phyloP scores from a whole-genome alignment of 225 moss, liverwort and hornwort genomes.

The Ulota crispa region DNA sequence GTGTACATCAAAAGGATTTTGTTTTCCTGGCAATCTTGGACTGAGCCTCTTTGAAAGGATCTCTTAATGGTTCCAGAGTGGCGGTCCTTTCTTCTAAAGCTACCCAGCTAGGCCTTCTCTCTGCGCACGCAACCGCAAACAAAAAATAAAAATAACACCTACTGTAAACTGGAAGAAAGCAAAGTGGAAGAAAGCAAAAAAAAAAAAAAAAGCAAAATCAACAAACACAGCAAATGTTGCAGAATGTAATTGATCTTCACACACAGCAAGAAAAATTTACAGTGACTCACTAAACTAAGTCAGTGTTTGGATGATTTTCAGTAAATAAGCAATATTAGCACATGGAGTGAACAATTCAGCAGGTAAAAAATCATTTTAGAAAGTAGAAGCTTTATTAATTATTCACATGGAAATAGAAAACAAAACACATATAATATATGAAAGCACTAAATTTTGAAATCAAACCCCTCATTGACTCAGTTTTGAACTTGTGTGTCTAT shows the following conservation, averaged over 20 bases:
- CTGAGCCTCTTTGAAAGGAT: neutral
- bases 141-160: conserved; percentile 20
- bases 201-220: neutral
- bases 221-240: neutral
- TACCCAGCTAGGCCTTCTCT: conserved; percentile 43
- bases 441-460: too few relatives aligned
- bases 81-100: conserved; percentile 35
- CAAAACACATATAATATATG: too few relatives aligned
- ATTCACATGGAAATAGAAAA: too few relatives aligned
- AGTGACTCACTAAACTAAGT: neutral
- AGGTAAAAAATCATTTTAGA: too few relatives aligned
- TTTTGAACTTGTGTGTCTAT: too few relatives aligned
- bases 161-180: neutral
- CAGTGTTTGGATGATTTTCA: too few relatives aligned
- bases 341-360: too few relatives aligned
- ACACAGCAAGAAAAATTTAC: neutral
- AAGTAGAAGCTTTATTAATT: too few relatives aligned
- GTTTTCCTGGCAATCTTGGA: neutral
- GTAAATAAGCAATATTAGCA: too few relatives aligned
- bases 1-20: conserved; percentile 18
- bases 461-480: too few relatives aligned
- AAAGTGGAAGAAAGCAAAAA: too few relatives aligned
- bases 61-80: neutral
- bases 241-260: neutral
- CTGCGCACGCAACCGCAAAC: conserved; percentile 18